These are phyloP conservation scores for Fraxinus excelsior DNA, from an alignment of 257 asterid genomes.

Conservation along the genomic window DNA sequence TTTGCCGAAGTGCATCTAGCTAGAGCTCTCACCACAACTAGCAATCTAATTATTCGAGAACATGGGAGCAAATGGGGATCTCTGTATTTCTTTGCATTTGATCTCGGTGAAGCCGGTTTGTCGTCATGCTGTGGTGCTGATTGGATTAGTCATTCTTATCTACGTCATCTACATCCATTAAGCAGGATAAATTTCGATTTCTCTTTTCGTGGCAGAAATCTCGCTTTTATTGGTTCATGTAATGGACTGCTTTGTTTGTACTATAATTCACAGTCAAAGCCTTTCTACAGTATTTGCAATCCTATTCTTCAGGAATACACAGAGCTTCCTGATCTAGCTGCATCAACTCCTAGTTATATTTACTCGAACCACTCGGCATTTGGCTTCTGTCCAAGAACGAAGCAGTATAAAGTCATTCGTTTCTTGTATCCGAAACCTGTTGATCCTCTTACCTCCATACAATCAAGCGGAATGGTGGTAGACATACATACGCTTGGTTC, in stretches of 20 bases:
- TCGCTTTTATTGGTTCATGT: constrained; percentile 47
- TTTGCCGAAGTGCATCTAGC: constrained; percentile 47
- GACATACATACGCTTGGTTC: constrained; percentile 49
- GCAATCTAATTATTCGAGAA: constrained; percentile 37
- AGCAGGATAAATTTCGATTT: constrained; percentile 32
- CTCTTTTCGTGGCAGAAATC: constrained; percentile 25
- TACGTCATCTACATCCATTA: background rate
- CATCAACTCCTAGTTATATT: constrained; percentile 22
- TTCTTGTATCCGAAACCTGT: constrained; percentile 31
- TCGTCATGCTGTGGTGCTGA: constrained; percentile 37
- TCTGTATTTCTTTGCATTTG: constrained; percentile 37
- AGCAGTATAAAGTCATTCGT: constrained; percentile 50
- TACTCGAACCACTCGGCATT: constrained; percentile 38
- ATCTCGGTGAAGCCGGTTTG: constrained; percentile 33
- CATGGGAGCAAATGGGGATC: constrained; percentile 16
- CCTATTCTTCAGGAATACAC: constrained; percentile 44
- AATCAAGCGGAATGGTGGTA: constrained; percentile 26
- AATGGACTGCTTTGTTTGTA: constrained; percentile 56
- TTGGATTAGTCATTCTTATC: constrained; percentile 4
- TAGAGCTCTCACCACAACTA: constrained; percentile 35
- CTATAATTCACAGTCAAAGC: constrained; percentile 15
- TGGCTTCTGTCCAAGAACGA: constrained; percentile 43
- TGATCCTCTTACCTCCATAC: constrained; percentile 5
- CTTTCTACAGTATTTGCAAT: constrained; percentile 45
- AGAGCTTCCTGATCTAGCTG: constrained; percentile 23